Evolutionary conservation across 176 grass and related monocot genomes (phyloP), one percentile per base, ranked within the genome.

Genomic region (Bromus sterilis): DNA sequence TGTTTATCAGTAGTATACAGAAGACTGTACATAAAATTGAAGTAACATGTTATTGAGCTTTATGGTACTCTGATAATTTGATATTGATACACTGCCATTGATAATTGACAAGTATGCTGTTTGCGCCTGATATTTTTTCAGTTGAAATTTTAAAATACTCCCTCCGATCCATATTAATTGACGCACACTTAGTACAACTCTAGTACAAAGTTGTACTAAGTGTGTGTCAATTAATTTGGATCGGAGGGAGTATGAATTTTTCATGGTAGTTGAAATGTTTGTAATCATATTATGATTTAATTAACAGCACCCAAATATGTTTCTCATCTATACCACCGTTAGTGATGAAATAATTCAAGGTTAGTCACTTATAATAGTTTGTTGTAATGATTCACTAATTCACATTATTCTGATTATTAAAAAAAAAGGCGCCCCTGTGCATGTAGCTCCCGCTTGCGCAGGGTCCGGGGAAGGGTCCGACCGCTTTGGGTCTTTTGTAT

Each of bases 91-190:
- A 74, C 21, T 55, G 11, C 24, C 66, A 64, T 66, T 21, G 24
- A 29, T 26, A 56, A 13, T 67, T 7, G 4, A 61, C 21, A 79
- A 30, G 1, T 61, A 42, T 12, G 7, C 57, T 86, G 26, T 48
- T 53, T n/a, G n/a, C n/a, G n/a, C n/a, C n/a, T 29, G 8, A 24
- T 82, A 20, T 72, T 71, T 87, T 78, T 63, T 77, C 32, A 30
- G 15, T 57, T 73, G 25, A 80, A 28, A 6, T 78, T 4, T 20
- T 72, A 14, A 71, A 73, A 73, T 46, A n/a, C n/a, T n/a, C n/a
- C n/a, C n/a, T n/a, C n/a, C n/a, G n/a, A n/a, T n/a, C n/a, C n/a
- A n/a, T n/a, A n/a, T n/a, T n/a, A n/a, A n/a, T n/a, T n/a, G n/a
- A n/a, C n/a, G n/a, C n/a, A n/a, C n/a, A n/a, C n/a, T n/a, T n/a